Evolutionary conservation across 2,329 filamentous ascomycete species (phyloP).

Genomic region (Penicillium sp.): DNA sequence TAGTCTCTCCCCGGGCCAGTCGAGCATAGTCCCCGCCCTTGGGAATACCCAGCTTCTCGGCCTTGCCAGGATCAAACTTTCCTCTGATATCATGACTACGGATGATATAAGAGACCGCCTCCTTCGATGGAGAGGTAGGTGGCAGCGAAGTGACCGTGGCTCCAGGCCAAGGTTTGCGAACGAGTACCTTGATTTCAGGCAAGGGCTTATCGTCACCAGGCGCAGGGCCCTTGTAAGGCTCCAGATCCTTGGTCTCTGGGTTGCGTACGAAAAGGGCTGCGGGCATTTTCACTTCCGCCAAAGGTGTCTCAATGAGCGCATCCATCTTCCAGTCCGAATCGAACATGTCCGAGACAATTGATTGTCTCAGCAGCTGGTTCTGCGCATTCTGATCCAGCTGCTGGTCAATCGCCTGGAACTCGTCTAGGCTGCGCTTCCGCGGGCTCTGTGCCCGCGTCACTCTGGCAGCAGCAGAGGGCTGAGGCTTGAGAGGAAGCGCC

Average conservation of each 20-base stretch:
- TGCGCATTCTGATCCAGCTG: constrained; percentile 29
- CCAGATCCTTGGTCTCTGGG: constrained; percentile 62
- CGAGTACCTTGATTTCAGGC: constrained; percentile 70
- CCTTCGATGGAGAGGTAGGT: constrained; percentile 63
- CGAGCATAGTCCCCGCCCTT: constrained; percentile 60
- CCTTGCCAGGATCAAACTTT: constrained; percentile 71
- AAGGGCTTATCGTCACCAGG: constrained; percentile 54
- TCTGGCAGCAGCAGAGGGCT: constrained; percentile 19
- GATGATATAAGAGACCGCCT: constrained; percentile 83
- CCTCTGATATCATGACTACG: constrained; percentile 75
- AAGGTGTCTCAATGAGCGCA: constrained; percentile 64
- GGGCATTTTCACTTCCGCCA: constrained; percentile 68
- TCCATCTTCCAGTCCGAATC: constrained; percentile 75
- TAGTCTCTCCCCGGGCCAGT: constrained; percentile 65
- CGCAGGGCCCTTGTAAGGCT: constrained; percentile 69
- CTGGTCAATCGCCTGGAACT: constrained; percentile 42
- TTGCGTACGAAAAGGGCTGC: constrained; percentile 71
- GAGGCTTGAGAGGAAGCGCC: constrained; percentile 65
- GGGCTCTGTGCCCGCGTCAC: constrained; percentile 33
- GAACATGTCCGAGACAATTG: constrained; percentile 76
- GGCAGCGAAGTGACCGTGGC: constrained; percentile 67
- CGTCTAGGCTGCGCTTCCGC: constrained; percentile 54
- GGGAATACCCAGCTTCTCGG: constrained; percentile 65
- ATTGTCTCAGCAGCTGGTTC: constrained; percentile 57
- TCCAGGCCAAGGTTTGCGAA: constrained; percentile 78